A percentile compares a stretch with the other conserved stretches of the same genome.
These are phyloP conservation scores for Ciborinia camelliae DNA, from an alignment of 2,329 filamentous ascomycete genomes.

Conservation along the genomic window DNA sequence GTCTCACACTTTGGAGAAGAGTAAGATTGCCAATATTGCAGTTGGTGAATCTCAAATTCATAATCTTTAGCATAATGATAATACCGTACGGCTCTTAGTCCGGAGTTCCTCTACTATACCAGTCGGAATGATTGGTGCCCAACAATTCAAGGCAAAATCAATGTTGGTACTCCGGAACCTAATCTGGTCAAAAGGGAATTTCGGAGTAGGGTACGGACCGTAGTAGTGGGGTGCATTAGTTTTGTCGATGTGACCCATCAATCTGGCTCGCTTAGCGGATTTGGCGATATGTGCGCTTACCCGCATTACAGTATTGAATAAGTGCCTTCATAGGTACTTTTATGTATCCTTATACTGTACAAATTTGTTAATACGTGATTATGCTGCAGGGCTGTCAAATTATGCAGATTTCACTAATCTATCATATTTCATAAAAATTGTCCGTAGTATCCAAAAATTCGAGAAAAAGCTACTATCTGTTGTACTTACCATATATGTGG, in stretches of 20 bases:
- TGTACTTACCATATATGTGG: not conserved
- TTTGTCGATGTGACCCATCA: constrained; percentile 8
- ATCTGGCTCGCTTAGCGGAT: constrained; percentile 1
- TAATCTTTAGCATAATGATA: no score
- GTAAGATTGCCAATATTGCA: not conserved
- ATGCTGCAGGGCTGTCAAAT: not conserved
- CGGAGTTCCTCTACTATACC: not conserved
- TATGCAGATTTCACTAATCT: not conserved
- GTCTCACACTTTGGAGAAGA: not conserved
- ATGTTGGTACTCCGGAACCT: not conserved
- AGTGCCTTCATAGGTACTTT: not conserved
- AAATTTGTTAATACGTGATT: not conserved
- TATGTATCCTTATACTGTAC: constrained; percentile 4
- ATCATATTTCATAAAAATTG: not conserved
- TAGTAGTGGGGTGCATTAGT: constrained; percentile 11
- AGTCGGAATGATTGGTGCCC: not conserved
- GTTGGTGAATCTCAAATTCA: constrained; percentile 5
- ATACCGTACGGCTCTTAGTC: not conserved
- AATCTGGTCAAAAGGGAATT: constrained; percentile 5
- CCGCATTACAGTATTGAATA: no score
- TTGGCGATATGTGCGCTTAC: not conserved
- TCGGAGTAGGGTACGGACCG: constrained; percentile 1
- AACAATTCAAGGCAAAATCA: not conserved
- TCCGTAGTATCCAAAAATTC: not conserved
- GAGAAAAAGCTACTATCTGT: not conserved